Base-by-base conservation (phyloP, 2,329 filamentous ascomycete species). In the Metarhizium guizhouense region DNA sequence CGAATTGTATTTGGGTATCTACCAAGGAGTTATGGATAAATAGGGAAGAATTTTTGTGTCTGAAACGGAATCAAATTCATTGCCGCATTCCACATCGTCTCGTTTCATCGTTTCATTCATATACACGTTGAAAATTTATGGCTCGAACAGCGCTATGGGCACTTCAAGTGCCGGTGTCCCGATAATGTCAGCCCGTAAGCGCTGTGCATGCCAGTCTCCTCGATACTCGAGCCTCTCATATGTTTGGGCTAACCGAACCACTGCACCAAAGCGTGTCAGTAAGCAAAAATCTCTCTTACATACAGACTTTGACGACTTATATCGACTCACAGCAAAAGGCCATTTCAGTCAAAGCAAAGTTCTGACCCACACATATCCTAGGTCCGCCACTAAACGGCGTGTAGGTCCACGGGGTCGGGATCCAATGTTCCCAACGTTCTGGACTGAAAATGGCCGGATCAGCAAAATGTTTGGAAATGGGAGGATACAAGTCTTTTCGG, bases 261-360 rank as follows among this genome's bases (percentile, higher is more conserved):
- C 73, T 75, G 50, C 8, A 14, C 13, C 49, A 20, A 36, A 25
- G 16, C 1, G 71, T 72, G 59, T 79, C 7, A 18, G 14, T 47
- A 18, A 8, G 8, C 10, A 16, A 20, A 30, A 29, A 29, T n/a
- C 16, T 14, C 45, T 32, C 2, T 48, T 11, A 7, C 29, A 25
- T 45, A 18, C 4, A n/a, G 16, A 20, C 42, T 18, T 18, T 45
- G 18, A 11, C 3, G 10, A 6, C 45, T 25, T 45, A 4, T 5
- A 16, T 45, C 42, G 7, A 70, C 73, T 66, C 60, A 75, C 73
- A 58, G 49, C 64, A 68, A 58, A 72, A 83, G 0, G 74, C 76
- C 77, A 82, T 82, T 67, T 83, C 80, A 4, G 80, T 76, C 66
- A 77, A 74, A 3, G 80, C 80, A 67, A 83, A 83, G 57, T 82